Evolutionary conservation across 495 filamentous ascomycete species (phyloP).

Genomic region (Jackrogersella multiformis): DNA sequence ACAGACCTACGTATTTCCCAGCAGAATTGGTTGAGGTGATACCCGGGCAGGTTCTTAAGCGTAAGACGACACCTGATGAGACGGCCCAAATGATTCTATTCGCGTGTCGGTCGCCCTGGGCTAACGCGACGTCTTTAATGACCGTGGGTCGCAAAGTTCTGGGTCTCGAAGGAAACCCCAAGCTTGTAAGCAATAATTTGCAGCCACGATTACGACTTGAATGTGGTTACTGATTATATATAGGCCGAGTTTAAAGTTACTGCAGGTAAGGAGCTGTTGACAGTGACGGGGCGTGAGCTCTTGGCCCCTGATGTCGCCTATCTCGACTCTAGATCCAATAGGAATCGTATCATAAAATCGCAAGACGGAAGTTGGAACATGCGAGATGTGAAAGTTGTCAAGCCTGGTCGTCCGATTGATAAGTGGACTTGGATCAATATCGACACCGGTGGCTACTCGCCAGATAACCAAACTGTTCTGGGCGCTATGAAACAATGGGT

Average conservation of each 20-base stretch:
- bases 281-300: constrained; percentile 71
- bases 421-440: constrained; percentile 50
- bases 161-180: constrained; percentile 48
- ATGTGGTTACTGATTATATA: constrained; percentile 19
- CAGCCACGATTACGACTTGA: background rate
- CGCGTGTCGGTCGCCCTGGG: constrained; percentile 69
- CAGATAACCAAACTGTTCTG: background rate
- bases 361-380: constrained; percentile 54
- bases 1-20: constrained; percentile 70
- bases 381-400: constrained; percentile 45
- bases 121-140: constrained; percentile 74
- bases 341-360: constrained; percentile 4
- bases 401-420: constrained; percentile 41
- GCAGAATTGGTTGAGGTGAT: constrained; percentile 71
- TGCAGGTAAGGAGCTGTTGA: constrained; percentile 64
- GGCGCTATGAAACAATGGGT: constrained; percentile 50
- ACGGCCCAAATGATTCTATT: constrained; percentile 72
- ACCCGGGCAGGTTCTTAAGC: constrained; percentile 69
- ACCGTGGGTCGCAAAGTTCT: constrained; percentile 58
- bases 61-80: constrained; percentile 65
- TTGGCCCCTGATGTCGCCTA: constrained; percentile 64
- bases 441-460: background rate
- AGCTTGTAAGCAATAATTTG: constrained; percentile 41
- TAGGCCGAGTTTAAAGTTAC: constrained; percentile 63
- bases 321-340: constrained; percentile 32